phyloP scores from a whole-genome alignment of 192 early-diverging fungal genomes.

The Spizellomyces sp. region DNA sequence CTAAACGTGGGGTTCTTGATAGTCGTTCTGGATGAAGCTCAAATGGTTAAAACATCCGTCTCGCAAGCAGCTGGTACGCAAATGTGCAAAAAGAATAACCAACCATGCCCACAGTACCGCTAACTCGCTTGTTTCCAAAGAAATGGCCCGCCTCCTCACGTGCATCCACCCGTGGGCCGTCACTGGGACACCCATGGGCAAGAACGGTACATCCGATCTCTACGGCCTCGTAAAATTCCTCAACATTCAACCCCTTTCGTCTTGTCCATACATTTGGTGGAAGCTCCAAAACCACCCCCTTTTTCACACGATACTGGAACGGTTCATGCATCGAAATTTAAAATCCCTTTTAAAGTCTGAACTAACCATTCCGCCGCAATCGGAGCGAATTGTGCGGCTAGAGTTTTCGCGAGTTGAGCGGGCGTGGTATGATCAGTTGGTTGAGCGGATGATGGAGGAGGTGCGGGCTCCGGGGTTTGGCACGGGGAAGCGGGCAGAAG shows the following conservation, averaged over 20 bases:
- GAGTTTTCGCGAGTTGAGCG: conserved; percentile 58
- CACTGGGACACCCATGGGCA: conserved; percentile 60
- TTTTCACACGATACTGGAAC: conserved; percentile 21
- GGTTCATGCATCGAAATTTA: conserved; percentile 60
- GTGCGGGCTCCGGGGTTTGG: conserved; percentile 14
- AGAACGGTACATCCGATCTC: conserved; percentile 49
- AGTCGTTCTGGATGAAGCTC: conserved; percentile 67
- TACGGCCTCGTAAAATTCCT: conserved; percentile 57
- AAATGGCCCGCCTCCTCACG: conserved; percentile 62
- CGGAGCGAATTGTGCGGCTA: conserved; percentile 46
- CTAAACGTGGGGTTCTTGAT: not conserved
- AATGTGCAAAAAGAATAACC: not conserved
- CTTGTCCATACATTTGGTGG: not conserved
- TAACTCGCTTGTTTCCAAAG: conserved; percentile 1
- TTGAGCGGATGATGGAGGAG: conserved; percentile 42
- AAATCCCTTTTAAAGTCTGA: conserved; percentile 57
- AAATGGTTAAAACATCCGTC: conserved; percentile 62
- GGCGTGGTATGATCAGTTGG: conserved; percentile 60
- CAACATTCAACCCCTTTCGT: conserved; percentile 34
- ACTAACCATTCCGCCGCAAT: conserved; percentile 58
- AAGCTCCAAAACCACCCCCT: not conserved
- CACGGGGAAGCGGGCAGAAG: conserved; percentile 6
- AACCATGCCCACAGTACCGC: not conserved
- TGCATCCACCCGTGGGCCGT: conserved; percentile 64
- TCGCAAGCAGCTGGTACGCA: conserved; percentile 14